Base-by-base conservation (phyloP, 768 basidiomycete genomes). In the Phlebiopsis gigantea region DNA sequence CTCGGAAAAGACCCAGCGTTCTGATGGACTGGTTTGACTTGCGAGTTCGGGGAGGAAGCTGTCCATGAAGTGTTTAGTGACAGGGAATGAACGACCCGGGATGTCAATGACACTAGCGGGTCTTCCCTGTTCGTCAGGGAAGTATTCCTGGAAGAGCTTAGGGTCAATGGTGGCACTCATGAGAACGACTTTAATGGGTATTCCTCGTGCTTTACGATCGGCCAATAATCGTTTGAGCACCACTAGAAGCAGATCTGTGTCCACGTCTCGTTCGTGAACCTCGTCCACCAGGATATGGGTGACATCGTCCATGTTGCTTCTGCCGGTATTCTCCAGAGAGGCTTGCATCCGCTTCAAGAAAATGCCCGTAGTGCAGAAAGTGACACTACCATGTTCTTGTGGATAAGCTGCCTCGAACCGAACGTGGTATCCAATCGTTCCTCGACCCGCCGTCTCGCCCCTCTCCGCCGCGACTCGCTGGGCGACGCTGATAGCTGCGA, bases 161-260 rank as follows among this genome's bases (percentile, higher is more conserved):
- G 94, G 89, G 64, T 97, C 91, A 66, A 98, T 92, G 44, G 95
- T 98, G 8, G 95, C 95, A 65, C 91, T 95, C 94, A 98, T 97
- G 55, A 98, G 80, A 43, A 97, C 72, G 61, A 98, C 77, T 70
- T 93, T 94, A 70, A 98, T 72, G 2, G 89, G 85, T 46, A 85
- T 81, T 10, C 81, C 79, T 60, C 80, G 79, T 5, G 80, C 75
- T 67, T 81, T 86, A 62, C 93, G 82, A 57, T 92, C 86, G 5
- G 78, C 80, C 65, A 95, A 71, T 22, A 95, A 71, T 22, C 90
- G 82, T 70, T 95, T 94, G 54, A 98, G 79, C 5, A 94, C 91
- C 56, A 93, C 90, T 17, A 98, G 80, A 43, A 93, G 73, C 22
- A 97, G 73, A 69, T 97, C 95, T 0, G 92, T 95, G 66, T 97